Evolutionary conservation across 1,284 basidiomycete species (phyloP).

Genomic region (Boletus holoroseus): DNA sequence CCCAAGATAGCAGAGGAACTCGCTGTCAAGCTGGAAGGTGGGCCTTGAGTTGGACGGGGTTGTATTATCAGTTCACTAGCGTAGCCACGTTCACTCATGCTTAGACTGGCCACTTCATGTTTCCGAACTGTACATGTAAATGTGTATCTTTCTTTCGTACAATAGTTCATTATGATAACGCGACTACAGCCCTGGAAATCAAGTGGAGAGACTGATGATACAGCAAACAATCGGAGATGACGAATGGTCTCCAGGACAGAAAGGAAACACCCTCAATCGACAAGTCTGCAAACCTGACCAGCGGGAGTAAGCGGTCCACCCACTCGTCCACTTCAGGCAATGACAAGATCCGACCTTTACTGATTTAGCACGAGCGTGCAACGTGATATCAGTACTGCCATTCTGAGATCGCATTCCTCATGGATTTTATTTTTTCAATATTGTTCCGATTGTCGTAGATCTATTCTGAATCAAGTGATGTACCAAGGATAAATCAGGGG

Average conservation of each 20-base stretch:
- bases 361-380: background rate
- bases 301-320: background rate
- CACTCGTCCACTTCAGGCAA: background rate
- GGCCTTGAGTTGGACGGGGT: background rate
- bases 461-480: background rate
- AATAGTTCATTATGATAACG: background rate
- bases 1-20: slow-evolving; percentile 20
- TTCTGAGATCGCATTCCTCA: background rate
- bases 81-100: background rate
- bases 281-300: background rate
- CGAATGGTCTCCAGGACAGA: background rate
- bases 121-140: slow-evolving; percentile 6
- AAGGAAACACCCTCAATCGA: background rate
- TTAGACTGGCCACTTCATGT: background rate
- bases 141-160: slow-evolving; percentile 6
- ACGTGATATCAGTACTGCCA: background rate
- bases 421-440: background rate
- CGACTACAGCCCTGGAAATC: background rate
- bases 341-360: background rate
- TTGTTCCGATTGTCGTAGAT: too few species aligned
- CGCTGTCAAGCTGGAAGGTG: slow-evolving; percentile 14
- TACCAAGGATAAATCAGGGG: background rate
- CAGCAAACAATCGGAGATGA: background rate
- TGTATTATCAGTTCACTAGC: background rate
- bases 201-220: background rate